Evolutionary conservation across 1,139 yeast genomes (phyloP).

Genomic region (Sugiyamaella novakii): DNA sequence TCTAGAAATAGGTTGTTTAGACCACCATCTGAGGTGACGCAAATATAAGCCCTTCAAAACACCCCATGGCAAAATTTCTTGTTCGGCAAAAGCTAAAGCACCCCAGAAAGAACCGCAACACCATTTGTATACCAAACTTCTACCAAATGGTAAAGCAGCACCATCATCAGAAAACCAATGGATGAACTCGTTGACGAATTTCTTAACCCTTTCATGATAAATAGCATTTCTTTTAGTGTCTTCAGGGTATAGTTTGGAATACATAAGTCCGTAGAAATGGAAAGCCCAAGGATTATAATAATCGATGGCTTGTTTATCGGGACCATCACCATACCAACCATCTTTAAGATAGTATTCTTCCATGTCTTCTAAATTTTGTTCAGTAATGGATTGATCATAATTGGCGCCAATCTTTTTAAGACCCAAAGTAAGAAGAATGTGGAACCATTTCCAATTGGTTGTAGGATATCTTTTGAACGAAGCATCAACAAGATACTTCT

Average conservation of each 20-base stretch:
- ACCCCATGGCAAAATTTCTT: constrained; percentile 35
- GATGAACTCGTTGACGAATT: constrained; percentile 35
- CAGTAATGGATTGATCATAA: constrained; percentile 30
- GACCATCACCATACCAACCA: constrained; percentile 41
- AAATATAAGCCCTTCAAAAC: constrained; percentile 38
- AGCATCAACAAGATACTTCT: constrained; percentile 31
- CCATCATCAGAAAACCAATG: constrained; percentile 40
- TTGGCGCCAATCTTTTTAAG: constrained; percentile 35
- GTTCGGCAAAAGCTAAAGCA: constrained; percentile 35
- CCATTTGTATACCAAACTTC: constrained; percentile 39
- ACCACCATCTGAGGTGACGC: constrained; percentile 41
- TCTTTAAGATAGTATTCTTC: constrained; percentile 37
- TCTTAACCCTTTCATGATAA: constrained; percentile 32
- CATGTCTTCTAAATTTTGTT: constrained; percentile 32
- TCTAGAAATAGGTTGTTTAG: constrained; percentile 37
- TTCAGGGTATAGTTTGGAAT: constrained; percentile 29
- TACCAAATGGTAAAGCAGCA: constrained; percentile 39
- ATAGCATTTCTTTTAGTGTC: constrained; percentile 30
- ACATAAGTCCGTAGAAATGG: constrained; percentile 39
- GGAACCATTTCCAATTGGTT: constrained; percentile 41
- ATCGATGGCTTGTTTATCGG: constrained; percentile 35
- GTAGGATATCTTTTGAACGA: constrained; percentile 30
- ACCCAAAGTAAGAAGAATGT: constrained; percentile 39
- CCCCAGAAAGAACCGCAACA: constrained; percentile 41
- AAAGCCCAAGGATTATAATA: constrained; percentile 42